Conservation (phyloP, 2,329 filamentous ascomycete species). For the Didymella pomorum region DNA sequence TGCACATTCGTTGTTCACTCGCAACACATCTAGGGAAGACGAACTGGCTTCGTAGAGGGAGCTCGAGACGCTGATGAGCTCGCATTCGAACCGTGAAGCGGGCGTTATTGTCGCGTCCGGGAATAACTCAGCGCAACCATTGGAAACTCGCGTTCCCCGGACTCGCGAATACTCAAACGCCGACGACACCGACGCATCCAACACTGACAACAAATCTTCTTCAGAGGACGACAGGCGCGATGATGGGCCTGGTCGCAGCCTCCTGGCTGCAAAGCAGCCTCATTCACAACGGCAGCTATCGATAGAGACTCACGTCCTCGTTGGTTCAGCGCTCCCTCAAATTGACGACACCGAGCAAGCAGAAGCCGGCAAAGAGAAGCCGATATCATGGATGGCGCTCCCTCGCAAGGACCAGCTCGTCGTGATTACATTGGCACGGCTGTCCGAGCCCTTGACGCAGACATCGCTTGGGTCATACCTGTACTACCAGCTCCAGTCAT, state of each 20-base stretch:
- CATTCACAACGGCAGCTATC: constrained; percentile 25
- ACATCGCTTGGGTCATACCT: constrained; percentile 72
- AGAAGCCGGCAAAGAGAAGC: constrained; percentile 51
- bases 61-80: constrained; percentile 15
- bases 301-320: constrained; percentile 32
- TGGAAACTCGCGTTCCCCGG: background rate
- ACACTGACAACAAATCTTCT: background rate
- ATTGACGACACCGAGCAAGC: constrained; percentile 35
- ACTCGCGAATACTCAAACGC: constrained; percentile 7
- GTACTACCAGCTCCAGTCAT: constrained; percentile 88
- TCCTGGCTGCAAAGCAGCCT: background rate
- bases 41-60: constrained; percentile 7
- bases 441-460: constrained; percentile 84
- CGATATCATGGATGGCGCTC: constrained; percentile 74
- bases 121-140: constrained; percentile 1
- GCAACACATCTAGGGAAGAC: background rate
- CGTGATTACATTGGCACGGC: constrained; percentile 77
- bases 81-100: constrained; percentile 3
- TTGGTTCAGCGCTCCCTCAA: constrained; percentile 27
- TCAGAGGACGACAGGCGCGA: constrained; percentile 7
- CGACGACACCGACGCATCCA: constrained; percentile 1
- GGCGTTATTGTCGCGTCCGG: constrained; percentile 17
- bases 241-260: background rate
- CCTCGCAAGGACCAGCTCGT: constrained; percentile 80
- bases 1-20: background rate